These are phyloP conservation scores for Pyricularia pennisetigena DNA, from an alignment of 2,329 filamentous ascomycete genomes.

Conservation along the genomic window DNA sequence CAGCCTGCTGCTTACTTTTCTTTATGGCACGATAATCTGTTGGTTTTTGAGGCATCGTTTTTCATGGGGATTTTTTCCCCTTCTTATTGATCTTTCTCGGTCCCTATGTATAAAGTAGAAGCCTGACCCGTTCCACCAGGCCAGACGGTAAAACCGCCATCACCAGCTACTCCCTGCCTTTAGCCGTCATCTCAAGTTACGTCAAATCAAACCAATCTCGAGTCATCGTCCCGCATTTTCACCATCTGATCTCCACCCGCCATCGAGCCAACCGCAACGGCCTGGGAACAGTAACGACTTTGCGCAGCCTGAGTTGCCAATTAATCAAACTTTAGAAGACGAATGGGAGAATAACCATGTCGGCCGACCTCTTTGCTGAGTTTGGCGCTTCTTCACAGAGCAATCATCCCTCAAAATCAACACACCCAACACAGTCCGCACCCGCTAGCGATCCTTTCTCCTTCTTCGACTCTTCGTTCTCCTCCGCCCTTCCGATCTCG, in stretches of 20 bases:
- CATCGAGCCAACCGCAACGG: background rate
- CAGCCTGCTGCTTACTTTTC: background rate
- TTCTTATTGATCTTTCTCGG: no score
- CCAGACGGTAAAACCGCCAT: no score
- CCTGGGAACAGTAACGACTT: background rate
- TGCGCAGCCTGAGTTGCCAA: background rate
- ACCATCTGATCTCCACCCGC: conserved; percentile 3
- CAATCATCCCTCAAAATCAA: conserved; percentile 10
- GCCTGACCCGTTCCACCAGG: no score
- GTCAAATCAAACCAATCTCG: conserved; percentile 2
- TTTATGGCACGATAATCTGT: background rate
- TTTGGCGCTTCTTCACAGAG: conserved; percentile 35
- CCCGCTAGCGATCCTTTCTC: conserved; percentile 20
- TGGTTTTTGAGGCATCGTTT: background rate
- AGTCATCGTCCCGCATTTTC: background rate
- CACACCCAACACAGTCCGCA: conserved; percentile 6
- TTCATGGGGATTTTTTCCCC: no score
- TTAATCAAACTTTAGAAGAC: background rate
- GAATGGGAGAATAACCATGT: conserved; percentile 33
- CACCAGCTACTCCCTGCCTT: background rate
- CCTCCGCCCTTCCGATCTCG: background rate
- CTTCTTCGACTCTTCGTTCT: conserved; percentile 13
- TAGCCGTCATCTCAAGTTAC: background rate
- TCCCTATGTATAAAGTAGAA: background rate
- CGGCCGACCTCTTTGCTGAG: conserved; percentile 55